A percentile compares a stretch with the other conserved stretches of the same genome.
phyloP scores from a whole-genome alignment of 441 rosid species.

The Hura crepitans region DNA sequence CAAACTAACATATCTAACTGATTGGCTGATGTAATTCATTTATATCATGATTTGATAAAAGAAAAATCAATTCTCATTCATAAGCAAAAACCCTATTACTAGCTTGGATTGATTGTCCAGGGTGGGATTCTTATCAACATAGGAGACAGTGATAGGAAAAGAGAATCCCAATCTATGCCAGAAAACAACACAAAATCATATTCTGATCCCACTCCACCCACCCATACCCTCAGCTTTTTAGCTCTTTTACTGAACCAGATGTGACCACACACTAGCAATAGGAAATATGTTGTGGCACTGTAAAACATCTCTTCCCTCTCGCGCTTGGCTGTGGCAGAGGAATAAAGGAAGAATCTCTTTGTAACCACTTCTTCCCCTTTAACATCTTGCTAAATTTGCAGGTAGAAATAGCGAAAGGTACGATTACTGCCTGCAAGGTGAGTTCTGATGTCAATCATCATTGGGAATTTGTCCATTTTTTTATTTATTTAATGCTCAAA shows the following conservation, averaged over 20 bases:
- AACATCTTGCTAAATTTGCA: slow-evolving; percentile 23
- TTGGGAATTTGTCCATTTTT: slow-evolving; percentile 15
- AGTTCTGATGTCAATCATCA: slow-evolving; percentile 37
- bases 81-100: neutral
- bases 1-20: slow-evolving; percentile 5
- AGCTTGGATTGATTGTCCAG: slow-evolving; percentile 27
- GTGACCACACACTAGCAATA: slow-evolving; percentile 34
- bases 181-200: slow-evolving; percentile 28
- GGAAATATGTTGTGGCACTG: slow-evolving; percentile 7
- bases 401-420: slow-evolving; percentile 21
- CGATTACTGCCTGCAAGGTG: slow-evolving; percentile 26
- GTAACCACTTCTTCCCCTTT: slow-evolving; percentile 33
- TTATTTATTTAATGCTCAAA: neutral
- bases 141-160: slow-evolving; percentile 35
- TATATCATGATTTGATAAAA: slow-evolving; percentile 14
- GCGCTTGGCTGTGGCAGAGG: slow-evolving; percentile 40
- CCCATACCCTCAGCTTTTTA: slow-evolving; percentile 19
- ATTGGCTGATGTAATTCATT: slow-evolving; percentile 24
- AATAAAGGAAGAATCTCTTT: slow-evolving; percentile 50
- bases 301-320: slow-evolving; percentile 19
- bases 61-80: neutral
- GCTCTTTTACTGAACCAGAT: slow-evolving; percentile 36
- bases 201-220: slow-evolving; percentile 47
- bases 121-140: slow-evolving; percentile 45
- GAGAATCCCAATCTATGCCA: slow-evolving; percentile 31